Percentiles rank a stretch among this genome's conserved stretches.
Evolutionary conservation across 169 alveolate genomes (phyloP).

Genomic region (Perkinsus chesapeaki): DNA sequence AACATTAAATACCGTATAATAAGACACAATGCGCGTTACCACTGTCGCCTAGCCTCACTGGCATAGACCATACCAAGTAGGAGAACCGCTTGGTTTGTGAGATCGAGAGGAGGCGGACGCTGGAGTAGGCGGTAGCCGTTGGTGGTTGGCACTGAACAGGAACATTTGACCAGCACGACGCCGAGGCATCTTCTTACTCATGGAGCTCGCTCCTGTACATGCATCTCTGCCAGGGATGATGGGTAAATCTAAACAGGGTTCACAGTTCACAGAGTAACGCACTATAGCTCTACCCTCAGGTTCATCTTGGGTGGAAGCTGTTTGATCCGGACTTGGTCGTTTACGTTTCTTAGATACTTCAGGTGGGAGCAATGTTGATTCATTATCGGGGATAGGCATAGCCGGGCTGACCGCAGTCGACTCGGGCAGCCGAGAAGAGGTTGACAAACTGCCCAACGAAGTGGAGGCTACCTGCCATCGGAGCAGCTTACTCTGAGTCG

Average conservation of each 20-base stretch:
- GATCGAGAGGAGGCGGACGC: background rate
- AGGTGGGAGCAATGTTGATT: no score
- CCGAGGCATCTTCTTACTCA: background rate
- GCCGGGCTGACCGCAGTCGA: background rate
- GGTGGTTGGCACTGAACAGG: background rate
- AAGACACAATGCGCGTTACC: background rate
- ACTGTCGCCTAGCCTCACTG: background rate
- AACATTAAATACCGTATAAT: background rate
- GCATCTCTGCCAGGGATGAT: background rate
- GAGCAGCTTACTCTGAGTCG: background rate
- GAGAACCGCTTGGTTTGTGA: background rate
- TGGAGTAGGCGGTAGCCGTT: background rate
- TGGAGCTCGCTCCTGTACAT: background rate
- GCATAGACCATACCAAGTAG: background rate
- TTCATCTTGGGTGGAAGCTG: no score
- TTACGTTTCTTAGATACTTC: no score
- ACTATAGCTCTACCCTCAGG: no score
- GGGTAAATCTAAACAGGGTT: background rate
- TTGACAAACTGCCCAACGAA: background rate
- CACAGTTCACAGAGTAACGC: no score
- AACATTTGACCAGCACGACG: background rate
- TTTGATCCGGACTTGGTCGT: no score
- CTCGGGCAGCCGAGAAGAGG: background rate
- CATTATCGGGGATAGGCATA: no score
- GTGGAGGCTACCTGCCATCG: background rate